These are phyloP conservation scores for Boeremia exigua DNA, from an alignment of 2,329 filamentous ascomycete species.

Conservation along the genomic window DNA sequence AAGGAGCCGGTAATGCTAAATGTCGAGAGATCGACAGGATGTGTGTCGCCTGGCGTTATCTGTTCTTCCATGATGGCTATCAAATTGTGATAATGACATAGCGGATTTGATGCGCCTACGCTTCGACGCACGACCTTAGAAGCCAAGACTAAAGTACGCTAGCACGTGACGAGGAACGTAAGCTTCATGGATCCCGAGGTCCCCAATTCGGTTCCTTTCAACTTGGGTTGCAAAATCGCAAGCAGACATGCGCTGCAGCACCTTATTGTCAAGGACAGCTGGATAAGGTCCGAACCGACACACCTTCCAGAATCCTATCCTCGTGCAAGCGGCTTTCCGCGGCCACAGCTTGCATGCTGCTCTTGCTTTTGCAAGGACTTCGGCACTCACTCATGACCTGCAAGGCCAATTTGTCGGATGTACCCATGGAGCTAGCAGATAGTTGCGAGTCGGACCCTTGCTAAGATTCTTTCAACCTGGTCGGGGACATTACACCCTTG, in stretches of 20 bases:
- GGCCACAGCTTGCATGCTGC: too few species aligned
- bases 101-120: not conserved
- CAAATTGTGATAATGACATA: constrained; percentile 4
- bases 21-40: constrained; percentile 23
- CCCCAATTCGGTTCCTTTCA: not conserved
- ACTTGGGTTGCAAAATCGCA: not conserved
- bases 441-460: too few species aligned
- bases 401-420: too few species aligned
- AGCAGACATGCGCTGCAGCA: not conserved
- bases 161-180: not conserved
- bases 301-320: too few species aligned
- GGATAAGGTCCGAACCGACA: not conserved
- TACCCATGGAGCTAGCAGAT: too few species aligned
- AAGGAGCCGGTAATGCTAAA: constrained; percentile 37
- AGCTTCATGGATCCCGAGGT: not conserved
- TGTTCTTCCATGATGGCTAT: constrained; percentile 15
- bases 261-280: not conserved
- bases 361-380: too few species aligned
- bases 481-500: too few species aligned
- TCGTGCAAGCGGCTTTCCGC: too few species aligned
- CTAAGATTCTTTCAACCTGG: too few species aligned
- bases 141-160: not conserved
- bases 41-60: constrained; percentile 12
- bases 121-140: not conserved
- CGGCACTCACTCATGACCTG: too few species aligned